Conservation (phyloP, 345 rosid genomes). For the Euphorbia pulcherrima region DNA sequence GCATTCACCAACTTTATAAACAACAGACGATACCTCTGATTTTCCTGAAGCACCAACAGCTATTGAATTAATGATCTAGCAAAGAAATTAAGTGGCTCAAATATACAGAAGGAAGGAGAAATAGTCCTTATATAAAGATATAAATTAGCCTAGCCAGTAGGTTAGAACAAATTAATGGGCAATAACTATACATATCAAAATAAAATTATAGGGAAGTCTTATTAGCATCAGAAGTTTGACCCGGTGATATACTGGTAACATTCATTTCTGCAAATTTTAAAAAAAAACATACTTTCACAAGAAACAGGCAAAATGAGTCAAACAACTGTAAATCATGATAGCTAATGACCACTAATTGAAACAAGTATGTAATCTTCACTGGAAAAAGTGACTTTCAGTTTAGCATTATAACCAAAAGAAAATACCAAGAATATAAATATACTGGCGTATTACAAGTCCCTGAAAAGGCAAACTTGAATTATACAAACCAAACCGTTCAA, state of each 20-base stretch:
- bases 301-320: not conserved
- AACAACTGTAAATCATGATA: not conserved
- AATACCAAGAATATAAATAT: not conserved
- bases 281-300: not conserved
- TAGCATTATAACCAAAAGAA: not conserved
- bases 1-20: constrained; percentile 98
- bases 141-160: not conserved
- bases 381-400: not conserved
- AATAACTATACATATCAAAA: not conserved
- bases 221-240: not conserved
- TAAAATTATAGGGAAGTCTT: not conserved
- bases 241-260: not conserved
- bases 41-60: constrained; percentile 63
- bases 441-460: not conserved
- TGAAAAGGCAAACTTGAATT: not conserved
- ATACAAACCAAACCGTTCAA: not conserved
- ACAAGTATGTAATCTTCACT: not conserved
- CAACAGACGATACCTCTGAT: constrained; percentile 74
- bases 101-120: not conserved
- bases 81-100: constrained; percentile 2
- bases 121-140: not conserved
- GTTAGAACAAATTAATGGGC: not conserved
- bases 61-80: constrained; percentile 12
- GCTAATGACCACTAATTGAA: not conserved
- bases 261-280: not conserved